These are phyloP conservation scores for Nannochloris sp. DNA, from an alignment of 139 green algal genomes.

Conservation along the genomic window DNA sequence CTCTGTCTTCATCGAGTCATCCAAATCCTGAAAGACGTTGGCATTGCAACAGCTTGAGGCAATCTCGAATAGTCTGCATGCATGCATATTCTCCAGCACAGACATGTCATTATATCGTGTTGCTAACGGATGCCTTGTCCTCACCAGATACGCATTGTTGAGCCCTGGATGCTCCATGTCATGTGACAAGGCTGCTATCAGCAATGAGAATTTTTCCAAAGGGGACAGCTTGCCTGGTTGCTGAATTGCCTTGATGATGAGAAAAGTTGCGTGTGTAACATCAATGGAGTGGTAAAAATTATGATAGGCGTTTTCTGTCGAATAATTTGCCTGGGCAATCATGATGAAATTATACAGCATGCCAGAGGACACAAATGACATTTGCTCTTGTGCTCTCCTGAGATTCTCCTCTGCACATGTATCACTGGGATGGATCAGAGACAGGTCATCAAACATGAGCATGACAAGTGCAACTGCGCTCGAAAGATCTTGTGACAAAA, in stretches of 20 bases:
- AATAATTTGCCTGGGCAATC: neutral
- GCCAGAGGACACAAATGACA: constrained; percentile 3
- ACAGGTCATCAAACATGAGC: too few relatives aligned
- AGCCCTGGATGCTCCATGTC: constrained; percentile 59
- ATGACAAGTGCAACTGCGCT: too few relatives aligned
- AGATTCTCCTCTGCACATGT: constrained; percentile 6
- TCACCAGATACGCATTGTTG: constrained; percentile 56
- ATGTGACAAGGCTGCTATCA: constrained; percentile 52
- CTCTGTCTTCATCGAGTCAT: constrained; percentile 32
- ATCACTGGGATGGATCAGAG: too few relatives aligned
- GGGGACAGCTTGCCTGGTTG: constrained; percentile 11
- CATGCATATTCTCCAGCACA: constrained; percentile 52
- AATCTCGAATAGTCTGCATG: constrained; percentile 38
- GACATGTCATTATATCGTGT: constrained; percentile 54
- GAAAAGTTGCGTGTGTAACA: constrained; percentile 45
- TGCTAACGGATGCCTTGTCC: constrained; percentile 31
- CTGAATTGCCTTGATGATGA: constrained; percentile 25
- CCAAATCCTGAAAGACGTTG: constrained; percentile 32
- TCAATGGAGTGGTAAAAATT: constrained; percentile 56
- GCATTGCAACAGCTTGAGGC: constrained; percentile 13
- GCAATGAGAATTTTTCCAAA: constrained; percentile 40
- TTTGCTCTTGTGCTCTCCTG: neutral
- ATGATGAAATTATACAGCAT: neutral
- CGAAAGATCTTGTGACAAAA: too few relatives aligned
- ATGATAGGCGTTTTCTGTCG: constrained; percentile 42